A percentile compares a stretch with the other conserved stretches of the same genome.
These are phyloP conservation scores for Xylaria sp. DNA, from an alignment of 2,329 filamentous ascomycete species.

Conservation along the genomic window DNA sequence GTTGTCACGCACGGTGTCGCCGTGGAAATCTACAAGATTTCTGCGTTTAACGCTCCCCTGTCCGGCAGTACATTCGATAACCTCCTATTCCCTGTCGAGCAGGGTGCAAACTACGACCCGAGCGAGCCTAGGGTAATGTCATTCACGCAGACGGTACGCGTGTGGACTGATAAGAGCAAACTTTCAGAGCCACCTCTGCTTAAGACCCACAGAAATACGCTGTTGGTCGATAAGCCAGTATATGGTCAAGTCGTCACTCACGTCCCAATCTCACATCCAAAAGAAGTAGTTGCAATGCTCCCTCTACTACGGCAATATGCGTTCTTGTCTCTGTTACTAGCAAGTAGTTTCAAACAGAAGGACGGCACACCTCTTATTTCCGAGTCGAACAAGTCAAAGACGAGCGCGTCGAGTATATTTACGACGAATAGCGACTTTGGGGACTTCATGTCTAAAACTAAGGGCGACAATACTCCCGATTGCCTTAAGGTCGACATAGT, in stretches of 20 bases:
- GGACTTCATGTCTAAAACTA: constrained; percentile 38
- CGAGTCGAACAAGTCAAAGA: constrained; percentile 31
- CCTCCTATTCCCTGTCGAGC: constrained; percentile 65
- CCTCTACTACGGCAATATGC: constrained; percentile 81
- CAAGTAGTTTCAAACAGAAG: constrained; percentile 66
- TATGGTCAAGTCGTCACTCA: constrained; percentile 74
- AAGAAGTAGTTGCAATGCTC: constrained; percentile 79
- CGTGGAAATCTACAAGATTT: constrained; percentile 69
- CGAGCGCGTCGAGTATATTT: constrained; percentile 39
- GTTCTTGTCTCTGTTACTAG: constrained; percentile 72
- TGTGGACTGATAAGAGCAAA: constrained; percentile 49
- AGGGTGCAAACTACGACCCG: constrained; percentile 62
- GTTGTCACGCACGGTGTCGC: constrained; percentile 74
- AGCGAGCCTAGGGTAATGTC: constrained; percentile 68
- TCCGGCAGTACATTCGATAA: constrained; percentile 66
- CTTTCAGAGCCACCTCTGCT: constrained; percentile 47
- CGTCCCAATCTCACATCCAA: constrained; percentile 81
- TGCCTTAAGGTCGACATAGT: constrained; percentile 60
- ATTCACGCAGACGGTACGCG: constrained; percentile 59
- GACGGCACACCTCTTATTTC: constrained; percentile 43
- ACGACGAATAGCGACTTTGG: constrained; percentile 41
- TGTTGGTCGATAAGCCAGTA: constrained; percentile 78
- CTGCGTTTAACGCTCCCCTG: constrained; percentile 59
- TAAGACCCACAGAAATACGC: constrained; percentile 65
- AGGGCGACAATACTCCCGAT: constrained; percentile 14